Conservation (phyloP, 2,329 filamentous ascomycete genomes). For the Monascus ruber region DNA sequence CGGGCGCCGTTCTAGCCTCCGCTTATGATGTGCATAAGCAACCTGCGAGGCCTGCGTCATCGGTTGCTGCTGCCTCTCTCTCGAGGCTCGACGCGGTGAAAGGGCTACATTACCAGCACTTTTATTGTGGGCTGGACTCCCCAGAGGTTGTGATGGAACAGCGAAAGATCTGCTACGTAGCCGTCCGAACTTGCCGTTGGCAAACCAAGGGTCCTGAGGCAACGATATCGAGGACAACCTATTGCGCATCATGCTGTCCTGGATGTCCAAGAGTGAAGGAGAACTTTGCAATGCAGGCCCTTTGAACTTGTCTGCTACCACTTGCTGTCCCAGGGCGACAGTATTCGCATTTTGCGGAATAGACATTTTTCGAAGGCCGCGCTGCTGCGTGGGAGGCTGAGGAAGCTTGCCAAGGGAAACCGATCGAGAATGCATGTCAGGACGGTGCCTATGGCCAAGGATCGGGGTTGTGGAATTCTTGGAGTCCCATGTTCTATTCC, state of each 20-base stretch:
- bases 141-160: too few species aligned
- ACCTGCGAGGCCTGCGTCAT: slow-evolving; percentile 21
- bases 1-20: neutral
- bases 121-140: slow-evolving; percentile 13
- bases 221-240: slow-evolving; percentile 26
- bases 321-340: neutral
- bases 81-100: slow-evolving; percentile 52
- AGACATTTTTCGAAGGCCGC: too few species aligned
- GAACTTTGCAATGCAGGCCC: slow-evolving; percentile 16
- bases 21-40: neutral
- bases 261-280: slow-evolving; percentile 43
- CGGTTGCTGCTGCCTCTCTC: slow-evolving; percentile 39
- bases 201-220: slow-evolving; percentile 18
- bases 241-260: slow-evolving; percentile 40
- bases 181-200: slow-evolving; percentile 12
- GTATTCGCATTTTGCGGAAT: too few species aligned
- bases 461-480: too few species aligned
- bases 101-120: slow-evolving; percentile 61
- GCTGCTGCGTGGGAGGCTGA: too few species aligned
- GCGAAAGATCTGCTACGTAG: too few species aligned
- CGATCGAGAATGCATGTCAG: too few species aligned
- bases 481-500: too few species aligned
- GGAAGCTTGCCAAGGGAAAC: too few species aligned
- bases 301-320: slow-evolving; percentile 4
- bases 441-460: too few species aligned